phyloP scores from a whole-genome alignment of 2,329 filamentous ascomycete species.

The Aspergillus cejpii region DNA sequence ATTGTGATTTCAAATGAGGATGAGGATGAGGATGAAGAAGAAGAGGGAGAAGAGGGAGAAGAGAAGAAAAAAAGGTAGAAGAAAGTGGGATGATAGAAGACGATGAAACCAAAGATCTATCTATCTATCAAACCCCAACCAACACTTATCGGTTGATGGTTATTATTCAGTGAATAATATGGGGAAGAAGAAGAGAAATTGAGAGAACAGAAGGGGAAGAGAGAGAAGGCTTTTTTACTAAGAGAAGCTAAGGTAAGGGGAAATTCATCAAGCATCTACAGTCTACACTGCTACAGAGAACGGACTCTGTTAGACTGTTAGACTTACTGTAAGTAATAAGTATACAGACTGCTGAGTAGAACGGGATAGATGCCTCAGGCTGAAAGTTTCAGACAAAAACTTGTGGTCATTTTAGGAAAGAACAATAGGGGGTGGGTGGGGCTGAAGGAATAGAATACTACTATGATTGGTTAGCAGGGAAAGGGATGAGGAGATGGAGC shows the following conservation, averaged over 20 bases:
- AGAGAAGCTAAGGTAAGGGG: neutral
- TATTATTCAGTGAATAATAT: neutral
- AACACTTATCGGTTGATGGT: too few species aligned
- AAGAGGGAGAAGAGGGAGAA: neutral
- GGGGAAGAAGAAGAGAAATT: neutral
- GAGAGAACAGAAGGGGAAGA: neutral
- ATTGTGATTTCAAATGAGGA: neutral
- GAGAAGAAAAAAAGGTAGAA: constrained; percentile 8
- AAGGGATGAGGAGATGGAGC: neutral
- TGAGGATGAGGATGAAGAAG: constrained; percentile 2
- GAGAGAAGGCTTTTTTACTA: neutral
- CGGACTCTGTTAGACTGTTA: too few species aligned
- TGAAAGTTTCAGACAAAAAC: too few species aligned
- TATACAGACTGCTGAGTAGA: too few species aligned
- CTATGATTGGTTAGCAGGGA: neutral
- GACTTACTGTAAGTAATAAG: too few species aligned
- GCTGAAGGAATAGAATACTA: neutral
- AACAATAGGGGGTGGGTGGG: neutral
- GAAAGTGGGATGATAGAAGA: constrained; percentile 1
- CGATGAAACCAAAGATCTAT: neutral
- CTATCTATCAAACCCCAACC: neutral
- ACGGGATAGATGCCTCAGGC: too few species aligned
- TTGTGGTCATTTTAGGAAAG: neutral
- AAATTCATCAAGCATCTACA: too few species aligned
- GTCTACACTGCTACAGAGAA: too few species aligned